Evolutionary conservation across 495 filamentous ascomycete genomes (phyloP).

Genomic region (Penicillium flavigenum): DNA sequence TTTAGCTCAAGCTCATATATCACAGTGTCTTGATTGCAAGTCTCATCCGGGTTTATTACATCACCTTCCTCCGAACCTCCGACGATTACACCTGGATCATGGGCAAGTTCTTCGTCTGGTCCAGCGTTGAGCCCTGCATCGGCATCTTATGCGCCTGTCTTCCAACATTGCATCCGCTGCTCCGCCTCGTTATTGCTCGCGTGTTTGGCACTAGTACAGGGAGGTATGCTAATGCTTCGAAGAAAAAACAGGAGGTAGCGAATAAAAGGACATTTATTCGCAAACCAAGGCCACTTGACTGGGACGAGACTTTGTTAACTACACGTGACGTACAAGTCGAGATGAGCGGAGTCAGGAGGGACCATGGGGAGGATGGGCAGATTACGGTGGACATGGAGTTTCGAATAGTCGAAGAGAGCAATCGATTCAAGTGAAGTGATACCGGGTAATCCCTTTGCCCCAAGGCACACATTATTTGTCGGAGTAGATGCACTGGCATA

Average conservation of each 20-base stretch:
- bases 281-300: background rate
- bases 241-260: background rate
- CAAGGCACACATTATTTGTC: no score
- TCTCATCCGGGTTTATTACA: background rate
- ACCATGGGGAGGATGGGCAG: background rate
- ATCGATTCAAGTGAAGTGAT: background rate
- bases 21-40: background rate
- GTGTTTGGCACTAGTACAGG: background rate
- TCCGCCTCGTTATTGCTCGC: background rate
- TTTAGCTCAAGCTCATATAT: background rate
- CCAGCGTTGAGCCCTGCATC: conserved; percentile 3
- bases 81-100: background rate
- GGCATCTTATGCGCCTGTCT: conserved; percentile 3
- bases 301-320: background rate
- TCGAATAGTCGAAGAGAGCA: background rate
- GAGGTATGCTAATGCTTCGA: background rate
- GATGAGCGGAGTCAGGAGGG: background rate
- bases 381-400: background rate
- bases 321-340: background rate
- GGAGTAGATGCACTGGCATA: no score
- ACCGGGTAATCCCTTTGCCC: background rate
- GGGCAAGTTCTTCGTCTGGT: background rate
- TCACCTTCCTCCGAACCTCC: background rate
- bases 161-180: conserved; percentile 1
- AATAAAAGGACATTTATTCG: background rate